Evolutionary conservation across 2,329 filamentous ascomycete genomes (phyloP).

Genomic region (Ascosphaera apis): DNA sequence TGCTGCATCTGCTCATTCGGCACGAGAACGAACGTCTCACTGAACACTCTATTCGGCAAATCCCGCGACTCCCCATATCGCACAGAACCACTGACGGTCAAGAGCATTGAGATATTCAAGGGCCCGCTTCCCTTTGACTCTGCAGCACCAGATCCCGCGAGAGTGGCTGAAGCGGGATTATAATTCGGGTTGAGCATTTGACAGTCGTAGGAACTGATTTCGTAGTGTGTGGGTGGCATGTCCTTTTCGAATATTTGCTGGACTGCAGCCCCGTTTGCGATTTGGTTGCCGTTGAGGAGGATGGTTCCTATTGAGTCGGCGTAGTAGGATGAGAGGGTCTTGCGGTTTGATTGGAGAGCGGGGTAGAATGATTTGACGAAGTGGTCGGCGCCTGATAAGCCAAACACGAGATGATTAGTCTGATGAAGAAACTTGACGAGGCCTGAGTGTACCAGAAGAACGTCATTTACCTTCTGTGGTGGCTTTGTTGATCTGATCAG

Average conservation of each 20-base stretch:
- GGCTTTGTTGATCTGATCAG: constrained; percentile 17
- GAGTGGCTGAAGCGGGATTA: constrained; percentile 27
- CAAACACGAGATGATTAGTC: neutral
- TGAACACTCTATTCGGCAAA: constrained; percentile 45
- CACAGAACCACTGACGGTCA: constrained; percentile 53
- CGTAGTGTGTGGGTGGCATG: constrained; percentile 40
- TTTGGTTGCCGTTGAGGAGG: constrained; percentile 52
- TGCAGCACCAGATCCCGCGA: constrained; percentile 4
- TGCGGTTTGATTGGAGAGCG: constrained; percentile 38
- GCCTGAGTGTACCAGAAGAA: no score
- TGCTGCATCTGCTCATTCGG: constrained; percentile 36
- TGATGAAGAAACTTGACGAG: neutral
- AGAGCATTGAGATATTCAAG: constrained; percentile 40
- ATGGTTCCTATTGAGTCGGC: constrained; percentile 39
- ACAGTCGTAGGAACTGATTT: constrained; percentile 52
- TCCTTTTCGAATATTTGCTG: constrained; percentile 45
- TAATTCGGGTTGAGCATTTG: constrained; percentile 55
- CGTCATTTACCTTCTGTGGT: constrained; percentile 18
- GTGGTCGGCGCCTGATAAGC: constrained; percentile 36
- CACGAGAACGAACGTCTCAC: constrained; percentile 59
- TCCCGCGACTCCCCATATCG: constrained; percentile 37
- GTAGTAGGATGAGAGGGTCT: constrained; percentile 46
- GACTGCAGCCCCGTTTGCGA: constrained; percentile 40
- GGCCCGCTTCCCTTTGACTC: constrained; percentile 19
- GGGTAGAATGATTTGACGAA: constrained; percentile 58